phyloP scores from a whole-genome alignment of 768 basidiomycete species.

The Pleurotus pulmonarius region DNA sequence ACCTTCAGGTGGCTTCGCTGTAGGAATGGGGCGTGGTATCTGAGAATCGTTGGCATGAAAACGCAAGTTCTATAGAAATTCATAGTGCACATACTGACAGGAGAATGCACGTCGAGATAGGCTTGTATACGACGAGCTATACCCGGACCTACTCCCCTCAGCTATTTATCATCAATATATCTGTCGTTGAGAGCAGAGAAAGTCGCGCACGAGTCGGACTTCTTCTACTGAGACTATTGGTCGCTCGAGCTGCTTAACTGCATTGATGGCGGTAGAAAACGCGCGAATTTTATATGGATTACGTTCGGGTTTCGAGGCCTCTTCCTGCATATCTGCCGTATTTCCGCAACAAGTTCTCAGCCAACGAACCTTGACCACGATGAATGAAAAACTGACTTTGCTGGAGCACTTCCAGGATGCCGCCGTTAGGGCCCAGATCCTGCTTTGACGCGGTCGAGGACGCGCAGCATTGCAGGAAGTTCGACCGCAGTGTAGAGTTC shows the following conservation, averaged over 20 bases:
- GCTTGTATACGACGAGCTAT: slow-evolving; percentile 45
- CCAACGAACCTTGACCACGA: not conserved
- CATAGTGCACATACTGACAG: slow-evolving; percentile 24
- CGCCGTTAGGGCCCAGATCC: slow-evolving; percentile 26
- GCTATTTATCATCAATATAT: slow-evolving; percentile 14
- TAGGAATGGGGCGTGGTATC: not conserved
- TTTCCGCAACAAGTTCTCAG: not conserved
- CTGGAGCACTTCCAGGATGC: slow-evolving; percentile 35
- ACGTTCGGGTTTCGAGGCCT: slow-evolving; percentile 26
- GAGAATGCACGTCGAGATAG: slow-evolving; percentile 27
- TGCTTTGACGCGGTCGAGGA: not conserved
- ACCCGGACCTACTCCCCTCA: slow-evolving; percentile 34
- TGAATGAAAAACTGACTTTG: slow-evolving; percentile 28
- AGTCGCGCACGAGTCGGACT: slow-evolving; percentile 27
- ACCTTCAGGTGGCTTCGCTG: too few species aligned
- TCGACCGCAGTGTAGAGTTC: too few species aligned
- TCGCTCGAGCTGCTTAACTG: slow-evolving; percentile 33
- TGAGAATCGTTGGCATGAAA: not conserved
- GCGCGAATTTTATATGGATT: slow-evolving; percentile 50
- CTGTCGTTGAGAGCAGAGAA: not conserved
- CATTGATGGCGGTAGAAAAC: slow-evolving; percentile 43
- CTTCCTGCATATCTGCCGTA: slow-evolving; percentile 37
- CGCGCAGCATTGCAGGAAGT: too few species aligned
- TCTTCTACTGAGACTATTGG: slow-evolving; percentile 43
- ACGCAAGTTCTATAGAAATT: not conserved